Evolutionary conservation across 2,329 filamentous ascomycete species (phyloP), one percentile per base, ranked within the genome.

Genomic region (Exutisphaerella laricina): DNA sequence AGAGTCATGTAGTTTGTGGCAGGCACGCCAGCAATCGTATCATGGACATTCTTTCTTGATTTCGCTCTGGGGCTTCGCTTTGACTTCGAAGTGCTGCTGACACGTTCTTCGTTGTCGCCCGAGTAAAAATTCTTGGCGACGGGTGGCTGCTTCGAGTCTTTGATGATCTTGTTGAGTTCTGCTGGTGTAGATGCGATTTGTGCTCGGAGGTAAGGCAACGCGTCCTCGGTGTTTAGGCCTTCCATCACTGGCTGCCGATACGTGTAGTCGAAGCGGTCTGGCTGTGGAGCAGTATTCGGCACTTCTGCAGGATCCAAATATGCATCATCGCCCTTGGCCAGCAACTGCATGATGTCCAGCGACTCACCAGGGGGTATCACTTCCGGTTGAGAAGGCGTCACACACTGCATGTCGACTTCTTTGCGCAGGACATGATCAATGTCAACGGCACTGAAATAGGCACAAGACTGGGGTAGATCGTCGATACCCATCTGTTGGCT

Each of bases 321-420:
- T 0, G 90, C 88, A 14, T 72, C 62, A 0, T 74, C 55, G 4
- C 86, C 85, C 62, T 86, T 92, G 1, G 75, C 75, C 2, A 98
- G 77, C 1, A 98, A 75, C n/a, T 81, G 66, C 2, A 66, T 61
- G 41, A 98, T 95, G 60, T 95, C 89, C 6, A 98, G 65, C 48
- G 80, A 88, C 66, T 97, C 89, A 25, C 94, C 92, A 1, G 81
- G 84, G 0, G 85, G 75, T 30, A 98, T 97, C 21, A 82, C 74
- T 0, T 76, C 74, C 0, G 77, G 76, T 64, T 98, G 85, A 31
- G 85, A 92, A 1, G 92, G 92, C 0, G 92, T 98, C 31, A 97
- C 68, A 62, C 92, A 98, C 59, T 95, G 85, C 87, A 98, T 94
- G 63, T 98, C 85, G 3, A 98, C 94, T 66, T 98, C 92, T 63